Percentiles rank a stretch among this genome's conserved stretches.
These are phyloP conservation scores for Pichia pseudocactophila DNA, from an alignment of 805 yeast genomes.

Conservation along the genomic window DNA sequence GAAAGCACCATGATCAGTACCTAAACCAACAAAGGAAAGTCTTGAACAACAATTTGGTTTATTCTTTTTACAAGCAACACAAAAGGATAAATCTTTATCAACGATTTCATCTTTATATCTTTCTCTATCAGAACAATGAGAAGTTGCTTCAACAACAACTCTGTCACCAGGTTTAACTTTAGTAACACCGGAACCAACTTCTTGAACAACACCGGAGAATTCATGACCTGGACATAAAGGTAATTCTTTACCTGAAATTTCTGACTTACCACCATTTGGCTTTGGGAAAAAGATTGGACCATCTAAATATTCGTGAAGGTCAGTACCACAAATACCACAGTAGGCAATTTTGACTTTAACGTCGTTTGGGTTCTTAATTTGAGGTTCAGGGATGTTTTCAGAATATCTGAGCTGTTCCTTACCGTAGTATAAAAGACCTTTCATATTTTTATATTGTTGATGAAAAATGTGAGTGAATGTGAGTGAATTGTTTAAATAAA, in stretches of 20 bases:
- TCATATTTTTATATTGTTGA: no score
- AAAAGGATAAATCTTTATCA: slow-evolving; percentile 24
- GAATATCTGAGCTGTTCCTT: slow-evolving; percentile 37
- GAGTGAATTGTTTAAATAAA: no score
- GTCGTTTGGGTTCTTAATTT: slow-evolving; percentile 21
- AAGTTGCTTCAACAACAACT: slow-evolving; percentile 56
- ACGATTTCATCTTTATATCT: slow-evolving; percentile 26
- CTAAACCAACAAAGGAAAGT: slow-evolving; percentile 40
- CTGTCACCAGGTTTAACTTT: slow-evolving; percentile 42
- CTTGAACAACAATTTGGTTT: slow-evolving; percentile 37
- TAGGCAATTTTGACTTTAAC: slow-evolving; percentile 29
- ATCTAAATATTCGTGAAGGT: slow-evolving; percentile 46
- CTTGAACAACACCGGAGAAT: slow-evolving; percentile 24
- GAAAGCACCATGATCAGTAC: slow-evolving; percentile 40
- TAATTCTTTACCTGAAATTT: slow-evolving; percentile 31
- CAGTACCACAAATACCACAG: slow-evolving; percentile 61
- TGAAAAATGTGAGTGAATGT: no score
- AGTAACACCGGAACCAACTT: slow-evolving; percentile 38
- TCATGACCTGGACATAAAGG: slow-evolving; percentile 32
- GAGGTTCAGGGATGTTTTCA: slow-evolving; percentile 21
- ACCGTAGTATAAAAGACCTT: slow-evolving; percentile 41
- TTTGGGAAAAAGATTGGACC: slow-evolving; percentile 51
- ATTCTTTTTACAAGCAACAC: slow-evolving; percentile 37
- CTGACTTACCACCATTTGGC: slow-evolving; percentile 21
- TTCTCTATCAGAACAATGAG: slow-evolving; percentile 35